Evolutionary conservation across 164 flowering plant genomes (phyloP).

Genomic region (Santalum album): DNA sequence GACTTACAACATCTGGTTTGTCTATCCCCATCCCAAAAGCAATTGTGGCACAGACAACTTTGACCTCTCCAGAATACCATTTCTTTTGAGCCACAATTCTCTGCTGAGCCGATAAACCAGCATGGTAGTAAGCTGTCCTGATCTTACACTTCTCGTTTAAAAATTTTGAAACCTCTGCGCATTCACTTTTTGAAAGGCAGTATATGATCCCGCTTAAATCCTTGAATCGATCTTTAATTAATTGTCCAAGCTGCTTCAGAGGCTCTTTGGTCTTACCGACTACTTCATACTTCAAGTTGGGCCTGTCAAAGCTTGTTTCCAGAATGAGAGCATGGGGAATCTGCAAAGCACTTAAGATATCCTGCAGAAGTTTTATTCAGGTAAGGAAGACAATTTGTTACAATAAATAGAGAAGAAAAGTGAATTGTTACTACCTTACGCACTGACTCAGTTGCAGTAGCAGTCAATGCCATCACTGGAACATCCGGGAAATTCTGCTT

Average conservation of each 20-base stretch:
- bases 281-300: conserved; percentile 89
- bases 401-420: conserved; percentile 1
- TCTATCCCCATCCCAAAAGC: conserved; percentile 99
- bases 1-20: conserved; percentile 94
- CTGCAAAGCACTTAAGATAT: conserved; percentile 60
- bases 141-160: conserved; percentile 69
- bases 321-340: conserved; percentile 80
- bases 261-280: conserved; percentile 70
- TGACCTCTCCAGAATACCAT: conserved; percentile 83
- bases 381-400: conserved; percentile 1
- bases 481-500: conserved; percentile 78
- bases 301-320: conserved; percentile 94
- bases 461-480: conserved; percentile 95
- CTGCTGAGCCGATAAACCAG: conserved; percentile 79
- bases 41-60: conserved; percentile 88
- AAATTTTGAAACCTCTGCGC: conserved; percentile 67
- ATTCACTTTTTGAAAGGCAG: conserved; percentile 93
- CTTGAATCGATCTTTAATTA: conserved; percentile 52
- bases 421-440: conserved; percentile 44
- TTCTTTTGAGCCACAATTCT: conserved; percentile 72
- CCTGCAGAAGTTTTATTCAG: conserved; percentile 39
- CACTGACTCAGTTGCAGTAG: conserved; percentile 85
- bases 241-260: conserved; percentile 72
- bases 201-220: conserved; percentile 78
- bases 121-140: conserved; percentile 80